Percentiles rank a stretch among this genome's conserved stretches.
These are phyloP conservation scores for Yarrowia yakushimensis DNA, from an alignment of 805 yeast genomes.

Conservation along the genomic window DNA sequence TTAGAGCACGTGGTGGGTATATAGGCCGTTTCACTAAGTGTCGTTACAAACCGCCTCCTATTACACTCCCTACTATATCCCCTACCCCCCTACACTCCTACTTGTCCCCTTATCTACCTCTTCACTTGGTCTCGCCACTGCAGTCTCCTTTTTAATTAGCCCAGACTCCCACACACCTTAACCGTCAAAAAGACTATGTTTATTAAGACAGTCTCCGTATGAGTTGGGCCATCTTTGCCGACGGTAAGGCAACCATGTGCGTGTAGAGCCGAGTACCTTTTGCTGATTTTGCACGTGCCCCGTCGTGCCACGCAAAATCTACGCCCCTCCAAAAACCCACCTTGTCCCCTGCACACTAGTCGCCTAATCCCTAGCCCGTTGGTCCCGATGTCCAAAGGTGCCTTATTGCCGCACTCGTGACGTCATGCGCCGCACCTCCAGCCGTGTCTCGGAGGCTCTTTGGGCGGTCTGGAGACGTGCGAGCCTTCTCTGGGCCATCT, in stretches of 20 bases:
- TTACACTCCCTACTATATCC: no score
- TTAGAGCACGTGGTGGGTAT: no score
- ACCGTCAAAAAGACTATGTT: not conserved
- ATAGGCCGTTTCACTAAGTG: no score
- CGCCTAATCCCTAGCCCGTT: not conserved
- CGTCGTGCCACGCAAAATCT: no score
- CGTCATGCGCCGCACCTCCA: conserved; percentile 22
- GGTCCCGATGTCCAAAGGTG: not conserved
- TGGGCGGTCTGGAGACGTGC: no score
- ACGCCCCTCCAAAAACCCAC: no score
- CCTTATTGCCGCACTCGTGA: conserved; percentile 20
- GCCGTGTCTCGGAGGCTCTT: conserved; percentile 4
- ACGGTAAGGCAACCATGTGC: not conserved
- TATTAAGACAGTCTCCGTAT: not conserved
- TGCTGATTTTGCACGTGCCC: no score
- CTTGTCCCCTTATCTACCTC: no score
- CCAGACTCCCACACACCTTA: not conserved
- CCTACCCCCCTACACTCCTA: no score
- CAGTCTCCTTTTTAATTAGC: not conserved
- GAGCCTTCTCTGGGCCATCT: not conserved
- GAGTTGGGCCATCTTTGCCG: not conserved
- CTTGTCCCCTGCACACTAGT: no score
- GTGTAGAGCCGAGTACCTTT: not conserved
- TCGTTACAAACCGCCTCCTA: no score
- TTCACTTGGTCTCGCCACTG: not conserved